Evolutionary conservation across 257 asterid genomes (phyloP), one percentile per base, ranked within the genome.

Genomic region (Solanum gandarillasii): DNA sequence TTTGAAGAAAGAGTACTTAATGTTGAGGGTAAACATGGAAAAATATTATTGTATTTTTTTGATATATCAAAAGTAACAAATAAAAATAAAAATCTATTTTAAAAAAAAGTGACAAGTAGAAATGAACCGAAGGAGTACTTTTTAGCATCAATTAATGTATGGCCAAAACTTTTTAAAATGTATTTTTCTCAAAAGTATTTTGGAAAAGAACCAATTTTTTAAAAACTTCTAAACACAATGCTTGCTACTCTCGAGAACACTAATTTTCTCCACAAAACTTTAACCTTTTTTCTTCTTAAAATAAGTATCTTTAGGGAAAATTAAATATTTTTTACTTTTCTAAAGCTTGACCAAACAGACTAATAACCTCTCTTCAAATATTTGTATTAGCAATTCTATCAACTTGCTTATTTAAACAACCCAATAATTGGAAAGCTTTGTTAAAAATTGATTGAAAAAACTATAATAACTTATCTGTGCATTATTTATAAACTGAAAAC

Each of bases 81-180:
- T 14, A 48, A 0, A 48, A 14, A 48, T 14, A 0, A 14, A 48
- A 48, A 14, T 48, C 0, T 1, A 48, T 48, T 52, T 52, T 16
- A 5, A 1, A 52, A 5, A 16, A 52, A 52, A 0, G 0, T 13
- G 0, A 46, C 7, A 46, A 13, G 20, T 46, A 46, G 13, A 46
- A 1, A 0, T 52, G 23, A 52, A 52, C 9, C 0, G 0, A 48
- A 2, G 7, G 6, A 48, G 0, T 55, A 2, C 0, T 6, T 20
- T 55, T 55, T 18, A 55, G 5, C 11, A 55, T 55, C 1, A 55
- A 55, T 0, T 20, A 55, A 55, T 55, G 11, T 55, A 20, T 55
- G 25, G n/a, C 2, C 65, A 55, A 18, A 55, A 7, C 25, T 55
- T 55, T 55, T 55, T 18, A 2, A 55, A 55, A 55, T 55, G 25